Evolutionary conservation across 202 grass and related monocot genomes (phyloP).

Genomic region (Miscanthus sacchariflorus): DNA sequence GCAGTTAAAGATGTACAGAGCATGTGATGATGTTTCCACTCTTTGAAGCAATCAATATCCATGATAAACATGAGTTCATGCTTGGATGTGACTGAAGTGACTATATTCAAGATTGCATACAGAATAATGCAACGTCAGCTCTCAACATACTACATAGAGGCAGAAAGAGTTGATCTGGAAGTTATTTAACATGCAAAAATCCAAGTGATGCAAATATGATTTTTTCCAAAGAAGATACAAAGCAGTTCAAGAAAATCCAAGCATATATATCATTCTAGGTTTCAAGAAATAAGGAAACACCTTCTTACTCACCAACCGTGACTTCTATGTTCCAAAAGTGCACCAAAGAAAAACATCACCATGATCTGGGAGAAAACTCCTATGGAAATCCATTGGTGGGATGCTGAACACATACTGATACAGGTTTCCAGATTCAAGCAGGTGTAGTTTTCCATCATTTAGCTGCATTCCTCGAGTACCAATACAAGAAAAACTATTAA

Average conservation of each 20-base stretch:
- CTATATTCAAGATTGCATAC: constrained; percentile 37
- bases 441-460: background rate
- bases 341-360: background rate
- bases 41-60: constrained; percentile 38
- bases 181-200: background rate
- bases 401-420: background rate
- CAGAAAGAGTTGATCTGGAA: background rate
- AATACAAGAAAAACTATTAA: background rate
- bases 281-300: background rate
- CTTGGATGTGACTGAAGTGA: constrained; percentile 39
- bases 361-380: background rate
- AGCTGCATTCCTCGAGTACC: background rate
- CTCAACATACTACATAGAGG: background rate
- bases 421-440: background rate
- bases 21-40: constrained; percentile 33
- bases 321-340: constrained; percentile 19
- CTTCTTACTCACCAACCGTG: background rate
- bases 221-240: background rate
- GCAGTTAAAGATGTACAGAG: constrained; percentile 32
- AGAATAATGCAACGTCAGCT: constrained; percentile 36
- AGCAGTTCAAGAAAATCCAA: background rate
- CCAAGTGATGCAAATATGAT: background rate
- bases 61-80: constrained; percentile 44
- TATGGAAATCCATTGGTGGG: background rate
- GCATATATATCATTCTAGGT: background rate